A percentile compares a stretch with the other conserved stretches of the same genome.
Evolutionary conservation across 768 basidiomycete genomes (phyloP).

Genomic region (Psilocybe cubensis): DNA sequence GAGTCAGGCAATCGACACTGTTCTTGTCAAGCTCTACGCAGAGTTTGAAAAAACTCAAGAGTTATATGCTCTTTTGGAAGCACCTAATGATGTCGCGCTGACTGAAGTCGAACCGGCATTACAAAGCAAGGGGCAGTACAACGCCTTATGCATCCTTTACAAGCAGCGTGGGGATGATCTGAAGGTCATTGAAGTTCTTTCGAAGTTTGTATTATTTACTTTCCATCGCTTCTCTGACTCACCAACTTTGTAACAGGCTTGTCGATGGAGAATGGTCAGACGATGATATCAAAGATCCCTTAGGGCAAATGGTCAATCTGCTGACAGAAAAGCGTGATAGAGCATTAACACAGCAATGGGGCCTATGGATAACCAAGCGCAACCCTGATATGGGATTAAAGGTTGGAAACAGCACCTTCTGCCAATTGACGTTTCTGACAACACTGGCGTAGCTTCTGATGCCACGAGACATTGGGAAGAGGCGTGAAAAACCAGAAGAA

Average conservation of each 20-base stretch:
- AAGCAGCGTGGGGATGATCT: conserved; percentile 54
- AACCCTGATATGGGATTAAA: conserved; percentile 74
- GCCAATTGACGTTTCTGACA: not conserved
- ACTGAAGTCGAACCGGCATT: conserved; percentile 67
- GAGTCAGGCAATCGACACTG: conserved; percentile 76
- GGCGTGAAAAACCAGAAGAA: conserved; percentile 61
- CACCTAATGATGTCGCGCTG: conserved; percentile 56
- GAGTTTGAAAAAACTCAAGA: conserved; percentile 63
- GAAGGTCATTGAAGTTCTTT: conserved; percentile 70
- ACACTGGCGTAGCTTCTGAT: conserved; percentile 58
- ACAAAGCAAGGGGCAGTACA: conserved; percentile 53
- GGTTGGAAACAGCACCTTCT: conserved; percentile 36
- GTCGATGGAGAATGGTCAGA: conserved; percentile 70
- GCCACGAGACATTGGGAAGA: conserved; percentile 54
- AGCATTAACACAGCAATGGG: conserved; percentile 71
- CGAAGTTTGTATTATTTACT: conserved; percentile 50
- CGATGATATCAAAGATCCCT: conserved; percentile 64
- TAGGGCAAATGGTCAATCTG: conserved; percentile 59
- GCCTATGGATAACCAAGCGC: conserved; percentile 75
- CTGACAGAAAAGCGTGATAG: conserved; percentile 63
- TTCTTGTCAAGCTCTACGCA: conserved; percentile 75
- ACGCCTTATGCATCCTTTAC: conserved; percentile 65
- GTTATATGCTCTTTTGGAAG: conserved; percentile 58
- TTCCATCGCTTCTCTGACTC: conserved; percentile 1
- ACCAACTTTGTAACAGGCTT: conserved; percentile 44